These are phyloP conservation scores for Purshia tridentata DNA, from an alignment of 306 rosid species.

Conservation along the genomic window DNA sequence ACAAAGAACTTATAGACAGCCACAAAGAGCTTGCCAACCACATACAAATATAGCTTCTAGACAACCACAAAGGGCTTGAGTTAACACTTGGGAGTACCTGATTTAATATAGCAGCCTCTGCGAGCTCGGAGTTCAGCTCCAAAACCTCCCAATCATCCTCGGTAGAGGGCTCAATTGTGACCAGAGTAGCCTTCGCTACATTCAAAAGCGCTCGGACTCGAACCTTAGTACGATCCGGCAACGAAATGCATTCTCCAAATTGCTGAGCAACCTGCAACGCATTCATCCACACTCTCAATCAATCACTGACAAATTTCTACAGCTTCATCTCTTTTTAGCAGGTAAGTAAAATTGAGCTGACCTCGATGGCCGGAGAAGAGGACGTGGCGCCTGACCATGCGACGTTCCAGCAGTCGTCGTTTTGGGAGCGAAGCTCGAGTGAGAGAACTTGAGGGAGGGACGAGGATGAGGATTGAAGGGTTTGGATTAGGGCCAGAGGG, in stretches of 20 bases:
- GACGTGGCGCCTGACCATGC: conserved; percentile 97
- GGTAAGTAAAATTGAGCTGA: not conserved
- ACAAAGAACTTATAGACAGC: not conserved
- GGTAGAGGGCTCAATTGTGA: conserved; percentile 63
- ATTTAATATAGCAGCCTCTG: conserved; percentile 69
- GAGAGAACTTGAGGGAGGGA: conserved; percentile 57
- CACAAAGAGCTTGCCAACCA: not conserved
- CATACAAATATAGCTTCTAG: too few relatives aligned
- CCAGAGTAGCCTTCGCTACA: conserved; percentile 62
- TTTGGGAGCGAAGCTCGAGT: conserved; percentile 69
- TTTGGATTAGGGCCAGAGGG: conserved; percentile 67
- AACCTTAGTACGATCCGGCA: conserved; percentile 53
- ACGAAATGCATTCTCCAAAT: conserved; percentile 75
- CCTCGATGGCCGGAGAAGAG: conserved; percentile 69
- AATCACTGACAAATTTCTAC: not conserved
- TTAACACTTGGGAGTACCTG: conserved; percentile 48
- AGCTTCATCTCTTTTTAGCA: not conserved
- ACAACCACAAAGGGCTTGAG: not conserved
- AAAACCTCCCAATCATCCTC: conserved; percentile 98
- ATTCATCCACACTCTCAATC: not conserved
- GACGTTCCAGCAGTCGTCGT: conserved; percentile 50
- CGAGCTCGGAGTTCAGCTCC: conserved; percentile 82
- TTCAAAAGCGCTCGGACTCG: conserved; percentile 61
- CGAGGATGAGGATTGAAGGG: conserved; percentile 51
- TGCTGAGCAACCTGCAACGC: conserved; percentile 59